Conservation (phyloP, 2,329 filamentous ascomycete genomes). For the Zymoseptoria tritici region DNA sequence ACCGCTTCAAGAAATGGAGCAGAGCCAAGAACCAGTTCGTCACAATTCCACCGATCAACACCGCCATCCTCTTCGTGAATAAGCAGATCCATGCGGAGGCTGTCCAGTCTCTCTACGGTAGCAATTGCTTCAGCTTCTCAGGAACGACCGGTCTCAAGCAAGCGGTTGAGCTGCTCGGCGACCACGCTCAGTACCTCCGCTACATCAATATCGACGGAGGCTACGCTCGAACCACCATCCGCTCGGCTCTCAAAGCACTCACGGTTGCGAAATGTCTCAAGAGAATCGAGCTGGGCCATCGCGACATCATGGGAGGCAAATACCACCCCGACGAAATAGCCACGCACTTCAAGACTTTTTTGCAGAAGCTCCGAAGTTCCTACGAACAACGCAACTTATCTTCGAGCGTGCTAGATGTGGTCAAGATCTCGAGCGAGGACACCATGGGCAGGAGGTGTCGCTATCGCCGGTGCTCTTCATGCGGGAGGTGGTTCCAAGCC, state of each 20-base stretch:
- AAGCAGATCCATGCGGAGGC: conserved; percentile 3
- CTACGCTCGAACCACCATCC: background rate
- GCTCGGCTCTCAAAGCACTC: background rate
- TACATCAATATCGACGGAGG: background rate
- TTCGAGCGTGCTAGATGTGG: conserved; percentile 3
- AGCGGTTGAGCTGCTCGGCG: background rate
- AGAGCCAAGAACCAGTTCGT: background rate
- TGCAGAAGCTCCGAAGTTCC: background rate
- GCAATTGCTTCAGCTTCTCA: conserved; percentile 4
- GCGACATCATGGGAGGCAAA: background rate
- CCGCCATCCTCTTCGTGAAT: conserved; percentile 3
- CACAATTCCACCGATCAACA: background rate
- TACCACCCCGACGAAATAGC: background rate
- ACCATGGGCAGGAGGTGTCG: background rate
- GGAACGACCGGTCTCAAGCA: background rate
- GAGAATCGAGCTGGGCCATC: conserved; percentile 1
- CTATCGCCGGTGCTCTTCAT: background rate
- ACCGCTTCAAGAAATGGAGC: background rate
- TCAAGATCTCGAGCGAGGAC: background rate
- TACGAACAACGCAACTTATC: background rate
- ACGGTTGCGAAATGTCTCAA: conserved; percentile 3
- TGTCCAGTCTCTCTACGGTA: conserved; percentile 3
- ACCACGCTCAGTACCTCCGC: conserved; percentile 1
- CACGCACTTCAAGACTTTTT: background rate
- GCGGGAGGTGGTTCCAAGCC: background rate